phyloP scores from a whole-genome alignment of 306 rosid genomes.

The Rosa chinensis region DNA sequence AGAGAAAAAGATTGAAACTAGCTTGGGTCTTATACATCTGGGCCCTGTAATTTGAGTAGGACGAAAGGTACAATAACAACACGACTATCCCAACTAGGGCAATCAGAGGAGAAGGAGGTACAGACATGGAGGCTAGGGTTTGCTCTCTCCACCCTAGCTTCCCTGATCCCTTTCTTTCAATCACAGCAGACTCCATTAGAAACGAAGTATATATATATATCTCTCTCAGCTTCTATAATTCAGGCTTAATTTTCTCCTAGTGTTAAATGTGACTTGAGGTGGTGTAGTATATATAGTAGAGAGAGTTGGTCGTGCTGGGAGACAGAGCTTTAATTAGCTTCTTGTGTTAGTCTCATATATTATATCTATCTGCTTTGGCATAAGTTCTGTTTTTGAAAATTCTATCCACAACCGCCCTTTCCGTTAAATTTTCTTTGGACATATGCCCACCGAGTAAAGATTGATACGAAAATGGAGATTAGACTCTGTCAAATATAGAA shows the following conservation, averaged over 20 bases:
- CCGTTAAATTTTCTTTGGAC: neutral
- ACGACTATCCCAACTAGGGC: slow-evolving; percentile 46
- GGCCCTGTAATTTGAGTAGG: slow-evolving; percentile 47
- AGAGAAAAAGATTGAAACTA: slow-evolving; percentile 40
- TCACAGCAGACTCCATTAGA: neutral
- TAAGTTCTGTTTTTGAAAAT: slow-evolving; percentile 26
- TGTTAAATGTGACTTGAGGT: neutral
- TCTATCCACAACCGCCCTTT: slow-evolving; percentile 29
- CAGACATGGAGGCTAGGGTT: slow-evolving; percentile 41
- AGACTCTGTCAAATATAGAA: neutral
- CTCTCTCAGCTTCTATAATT: neutral
- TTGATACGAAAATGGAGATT: slow-evolving; percentile 14
- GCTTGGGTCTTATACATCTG: slow-evolving; percentile 40
- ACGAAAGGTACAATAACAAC: slow-evolving; percentile 50
- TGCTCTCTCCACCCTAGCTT: slow-evolving; percentile 53
- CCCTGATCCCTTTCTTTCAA: slow-evolving; percentile 52
- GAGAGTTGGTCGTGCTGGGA: neutral
- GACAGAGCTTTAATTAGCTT: neutral
- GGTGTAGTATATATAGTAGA: neutral
- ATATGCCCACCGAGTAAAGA: slow-evolving; percentile 14
- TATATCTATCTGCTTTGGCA: slow-evolving; percentile 24
- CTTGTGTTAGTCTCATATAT: too few relatives aligned
- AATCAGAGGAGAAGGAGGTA: slow-evolving; percentile 57
- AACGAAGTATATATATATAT: neutral
- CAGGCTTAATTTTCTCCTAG: neutral